Percentiles rank a stretch among this genome's conserved stretches.
These are phyloP conservation scores for Nakazawaea peltata DNA, from an alignment of 805 yeast species.

Conservation along the genomic window DNA sequence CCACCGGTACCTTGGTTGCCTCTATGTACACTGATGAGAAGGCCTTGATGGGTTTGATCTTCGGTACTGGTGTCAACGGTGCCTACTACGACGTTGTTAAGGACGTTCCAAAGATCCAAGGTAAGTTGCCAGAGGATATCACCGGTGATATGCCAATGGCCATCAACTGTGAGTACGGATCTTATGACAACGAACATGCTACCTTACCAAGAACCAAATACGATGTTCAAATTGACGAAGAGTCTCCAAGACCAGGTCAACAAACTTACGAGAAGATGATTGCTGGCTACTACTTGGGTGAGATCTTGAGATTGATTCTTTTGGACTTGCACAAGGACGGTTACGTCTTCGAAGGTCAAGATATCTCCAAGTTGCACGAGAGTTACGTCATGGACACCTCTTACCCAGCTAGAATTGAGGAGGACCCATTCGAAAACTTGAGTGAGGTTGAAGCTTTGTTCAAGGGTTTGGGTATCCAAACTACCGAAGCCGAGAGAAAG, in stretches of 20 bases:
- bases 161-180: conserved; percentile 97
- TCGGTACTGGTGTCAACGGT: conserved; percentile 97
- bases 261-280: conserved; percentile 96
- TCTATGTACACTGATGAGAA: conserved; percentile 85
- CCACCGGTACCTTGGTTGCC: conserved; percentile 95
- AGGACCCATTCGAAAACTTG: conserved; percentile 81
- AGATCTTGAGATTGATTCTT: conserved; percentile 72
- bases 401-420: conserved; percentile 78
- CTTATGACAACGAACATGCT: conserved; percentile 84
- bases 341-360: conserved; percentile 63
- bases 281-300: conserved; percentile 95
- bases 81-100: conserved; percentile 79
- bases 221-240: conserved; percentile 71
- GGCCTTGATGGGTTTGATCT: conserved; percentile 90
- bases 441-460: conserved; percentile 67
- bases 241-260: conserved; percentile 94
- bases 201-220: conserved; percentile 86
- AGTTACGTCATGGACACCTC: conserved; percentile 84
- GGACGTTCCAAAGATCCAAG: conserved; percentile 76
- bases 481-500: conserved; percentile 73
- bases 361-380: conserved; percentile 49
- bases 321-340: conserved; percentile 63
- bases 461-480: conserved; percentile 47
- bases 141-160: conserved; percentile 71
- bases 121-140: conserved; percentile 58